Evolutionary conservation across 2,329 filamentous ascomycete species (phyloP), one percentile per base, ranked within the genome.

Genomic region (Diaporthe velutina): DNA sequence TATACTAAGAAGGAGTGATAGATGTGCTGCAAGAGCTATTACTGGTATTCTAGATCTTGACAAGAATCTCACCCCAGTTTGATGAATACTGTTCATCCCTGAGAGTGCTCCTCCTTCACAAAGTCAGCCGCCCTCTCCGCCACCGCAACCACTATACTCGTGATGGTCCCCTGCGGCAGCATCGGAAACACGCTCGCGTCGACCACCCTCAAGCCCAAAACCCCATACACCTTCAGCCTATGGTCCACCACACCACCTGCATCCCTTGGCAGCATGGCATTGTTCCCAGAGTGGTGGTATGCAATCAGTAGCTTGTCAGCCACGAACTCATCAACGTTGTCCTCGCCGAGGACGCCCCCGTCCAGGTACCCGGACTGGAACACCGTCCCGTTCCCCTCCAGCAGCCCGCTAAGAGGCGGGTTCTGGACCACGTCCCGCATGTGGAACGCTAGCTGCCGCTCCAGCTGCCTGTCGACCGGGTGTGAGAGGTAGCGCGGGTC

Each of bases 211-310:
- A 87, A 76, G 66, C 84, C 84, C 30, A 78, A 76, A 15, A 81
- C 83, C 4, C 85, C 85, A 74, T 85, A 85, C 0, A 86, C 85
- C 57, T 80, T 76, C 60, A 86, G 76, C 30, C 81, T 77, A 25
- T 82, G 75, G 71, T 84, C 81, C 0, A 86, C 85, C 17, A 86
- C 85, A 30, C 85, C 85, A 15, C 84, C 85, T 5, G 82, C 78
- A 35, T 81, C 80, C 30, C 79, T 79, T 7, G 83, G 83, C 73
- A 85, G 79, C 85, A 86, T 86, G 3, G 84, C 81, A 42, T 82
- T 80, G 6, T 84, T 85, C 4, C 85, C 83, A 22, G 78, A 80
- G 3, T 83, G 82, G 77, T 86, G 85, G 58, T 84, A 87, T 42
- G 58, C 58, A 50, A 58, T 54, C 33, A 66, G 38, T 28, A 66